Percentiles rank a stretch among this genome's conserved stretches.
Evolutionary conservation across 169 alveolate genomes (phyloP).

Genomic region (Plasmodium vivax): DNA sequence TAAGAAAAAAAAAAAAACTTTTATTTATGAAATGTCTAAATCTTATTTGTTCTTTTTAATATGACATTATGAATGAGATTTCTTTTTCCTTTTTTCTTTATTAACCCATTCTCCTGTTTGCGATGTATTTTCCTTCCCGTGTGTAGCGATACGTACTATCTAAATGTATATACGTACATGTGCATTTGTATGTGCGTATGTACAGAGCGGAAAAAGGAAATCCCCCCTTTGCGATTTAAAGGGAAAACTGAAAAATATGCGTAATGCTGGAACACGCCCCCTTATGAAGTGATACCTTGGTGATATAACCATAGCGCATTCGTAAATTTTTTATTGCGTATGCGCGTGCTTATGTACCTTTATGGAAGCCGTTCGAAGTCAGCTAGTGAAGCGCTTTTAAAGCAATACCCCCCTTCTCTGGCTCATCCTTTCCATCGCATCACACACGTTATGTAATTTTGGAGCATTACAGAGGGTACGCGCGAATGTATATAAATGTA

Average conservation of each 20-base stretch:
- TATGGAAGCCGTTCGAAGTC: slow-evolving; percentile 10
- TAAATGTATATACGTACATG: neutral
- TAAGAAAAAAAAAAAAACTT: neutral
- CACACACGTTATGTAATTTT: slow-evolving; percentile 8
- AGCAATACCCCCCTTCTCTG: slow-evolving; percentile 7
- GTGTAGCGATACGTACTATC: neutral
- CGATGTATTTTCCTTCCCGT: slow-evolving; percentile 8
- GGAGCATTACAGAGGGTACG: neutral
- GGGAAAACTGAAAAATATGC: neutral
- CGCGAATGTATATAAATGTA: neutral
- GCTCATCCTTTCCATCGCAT: neutral
- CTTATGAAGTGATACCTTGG: neutral
- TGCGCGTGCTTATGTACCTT: neutral
- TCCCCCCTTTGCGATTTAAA: neutral
- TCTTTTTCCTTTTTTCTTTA: slow-evolving; percentile 7
- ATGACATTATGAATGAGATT: slow-evolving; percentile 12
- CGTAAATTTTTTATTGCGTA: neutral
- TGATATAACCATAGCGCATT: neutral
- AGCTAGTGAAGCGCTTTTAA: neutral
- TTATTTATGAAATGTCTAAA: slow-evolving; percentile 52
- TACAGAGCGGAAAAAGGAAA: neutral
- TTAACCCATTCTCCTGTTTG: neutral
- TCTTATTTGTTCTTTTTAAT: slow-evolving; percentile 39
- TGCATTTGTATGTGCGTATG: slow-evolving; percentile 9
- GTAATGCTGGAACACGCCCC: neutral